phyloP scores from a whole-genome alignment of 768 basidiomycete genomes.

The Lanmaoa pseudosensibilis region DNA sequence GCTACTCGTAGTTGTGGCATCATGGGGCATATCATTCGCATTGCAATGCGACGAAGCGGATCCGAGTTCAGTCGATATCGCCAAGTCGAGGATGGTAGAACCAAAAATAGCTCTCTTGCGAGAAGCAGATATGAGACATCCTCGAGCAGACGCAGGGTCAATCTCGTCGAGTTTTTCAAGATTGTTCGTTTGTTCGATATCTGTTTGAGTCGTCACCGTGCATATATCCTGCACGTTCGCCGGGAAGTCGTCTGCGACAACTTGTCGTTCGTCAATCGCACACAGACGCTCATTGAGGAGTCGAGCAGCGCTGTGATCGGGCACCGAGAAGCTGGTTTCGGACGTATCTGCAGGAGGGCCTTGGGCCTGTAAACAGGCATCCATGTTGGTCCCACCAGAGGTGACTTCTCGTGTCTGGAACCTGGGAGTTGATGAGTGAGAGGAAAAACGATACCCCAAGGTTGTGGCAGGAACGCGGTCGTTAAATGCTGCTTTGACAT shows the following conservation, averaged over 20 bases:
- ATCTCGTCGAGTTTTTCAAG: not conserved
- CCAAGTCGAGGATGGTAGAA: slow-evolving; percentile 1
- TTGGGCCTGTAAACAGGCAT: not conserved
- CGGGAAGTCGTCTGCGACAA: not conserved
- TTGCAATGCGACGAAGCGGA: not conserved
- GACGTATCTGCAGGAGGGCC: not conserved
- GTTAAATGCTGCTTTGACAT: slow-evolving; percentile 2
- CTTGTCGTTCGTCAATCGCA: not conserved
- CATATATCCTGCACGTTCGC: slow-evolving; percentile 9
- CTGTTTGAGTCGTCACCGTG: not conserved
- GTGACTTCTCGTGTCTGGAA: not conserved
- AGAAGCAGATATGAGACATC: not conserved
- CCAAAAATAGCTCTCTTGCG: not conserved
- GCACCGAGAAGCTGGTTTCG: not conserved
- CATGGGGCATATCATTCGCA: not conserved
- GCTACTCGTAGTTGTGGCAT: not conserved
- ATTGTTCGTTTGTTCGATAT: not conserved
- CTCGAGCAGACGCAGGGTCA: not conserved
- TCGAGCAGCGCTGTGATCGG: not conserved
- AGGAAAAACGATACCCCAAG: not conserved
- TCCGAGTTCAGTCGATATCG: not conserved
- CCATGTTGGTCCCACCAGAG: not conserved
- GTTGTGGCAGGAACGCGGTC: not conserved
- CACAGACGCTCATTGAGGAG: not conserved
- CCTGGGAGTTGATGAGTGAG: not conserved